Evolutionary conservation across 805 yeast species (phyloP), one percentile per base, ranked within the genome.

Genomic region (Yamadazyma philogaea): DNA sequence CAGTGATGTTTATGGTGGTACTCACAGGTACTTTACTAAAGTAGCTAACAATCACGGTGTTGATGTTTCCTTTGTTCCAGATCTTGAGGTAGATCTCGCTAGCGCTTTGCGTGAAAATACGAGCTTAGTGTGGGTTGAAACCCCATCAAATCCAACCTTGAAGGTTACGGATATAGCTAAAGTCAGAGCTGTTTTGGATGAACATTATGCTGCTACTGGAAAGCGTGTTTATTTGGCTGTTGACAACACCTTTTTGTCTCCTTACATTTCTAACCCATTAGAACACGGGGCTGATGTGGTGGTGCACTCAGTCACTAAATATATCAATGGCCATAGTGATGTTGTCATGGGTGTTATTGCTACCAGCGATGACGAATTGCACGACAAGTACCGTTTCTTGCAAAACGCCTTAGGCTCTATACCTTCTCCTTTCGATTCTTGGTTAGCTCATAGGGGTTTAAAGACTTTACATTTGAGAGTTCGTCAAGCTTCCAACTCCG

Each of bases 371-470:
- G 81, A 76, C 43, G 71, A 59, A 39, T 66, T 84, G 55, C 79
- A 79, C 66, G 81, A 81, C 53, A 71, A 73, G 57, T 74, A 82
- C 65, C 74, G 85, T 47, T 87, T 85, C 72, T 74, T 87, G 64
- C 95, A 87, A 66, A 87, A 87, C 56, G 95, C 95, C 50, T 72
- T 85, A 55, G 96, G 96, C 48, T 88, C 95, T 20, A 78, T 87
- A 49, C 95, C 95, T 50, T 85, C 95, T 16, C 87, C 96, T 41
- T 88, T 87, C 62, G 96, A 88, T 68, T 77, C 88, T 32, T 87
- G 95, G 95, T 81, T 87, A 63, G 90, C 95, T 43, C 96, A 87
- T 74, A 78, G 96, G 63, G 96, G 96, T 59, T 74, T 87, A 59
- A 87, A 85, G 75, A 87, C 96, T 32, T 73, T 87, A 59, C 93